phyloP scores from a whole-genome alignment of 305 asterid species.

The Fraxinus greggii region DNA sequence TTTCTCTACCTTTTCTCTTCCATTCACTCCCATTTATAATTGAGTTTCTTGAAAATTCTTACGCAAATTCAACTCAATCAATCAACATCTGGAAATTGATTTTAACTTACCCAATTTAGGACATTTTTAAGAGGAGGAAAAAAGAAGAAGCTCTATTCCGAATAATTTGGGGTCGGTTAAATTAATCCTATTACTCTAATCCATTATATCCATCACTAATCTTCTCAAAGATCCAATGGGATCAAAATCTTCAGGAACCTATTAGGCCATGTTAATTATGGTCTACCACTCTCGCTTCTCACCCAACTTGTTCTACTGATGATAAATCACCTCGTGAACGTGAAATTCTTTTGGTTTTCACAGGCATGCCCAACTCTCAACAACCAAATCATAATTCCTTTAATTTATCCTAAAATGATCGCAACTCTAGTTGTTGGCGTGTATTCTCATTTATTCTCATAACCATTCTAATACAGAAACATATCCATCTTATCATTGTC shows the following conservation, averaged over 20 bases:
- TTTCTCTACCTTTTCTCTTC: not conserved
- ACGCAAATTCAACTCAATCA: conserved; percentile 5
- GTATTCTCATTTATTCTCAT: not conserved
- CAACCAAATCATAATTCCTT: not conserved
- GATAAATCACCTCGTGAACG: not conserved
- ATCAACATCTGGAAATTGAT: conserved; percentile 5
- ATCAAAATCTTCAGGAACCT: not conserved
- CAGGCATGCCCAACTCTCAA: not conserved
- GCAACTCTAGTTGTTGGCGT: not conserved
- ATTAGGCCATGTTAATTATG: not conserved
- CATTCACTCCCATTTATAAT: not conserved
- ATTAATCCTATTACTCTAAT: not conserved
- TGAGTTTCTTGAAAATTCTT: conserved; percentile 9
- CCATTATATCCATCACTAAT: not conserved
- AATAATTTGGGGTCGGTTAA: not conserved
- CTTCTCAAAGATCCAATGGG: not conserved
- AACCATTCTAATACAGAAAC: not conserved
- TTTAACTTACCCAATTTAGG: not conserved
- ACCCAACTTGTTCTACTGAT: not conserved
- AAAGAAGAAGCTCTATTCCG: not conserved
- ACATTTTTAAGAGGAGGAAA: not conserved
- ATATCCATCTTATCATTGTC: not conserved
- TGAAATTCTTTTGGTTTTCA: not conserved
- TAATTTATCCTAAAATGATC: not conserved
- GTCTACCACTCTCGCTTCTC: not conserved